A percentile compares a stretch with the other conserved stretches of the same genome.
Conservation (phyloP, 192 early-diverging fungal genomes). For the Paraglomus occultum region DNA sequence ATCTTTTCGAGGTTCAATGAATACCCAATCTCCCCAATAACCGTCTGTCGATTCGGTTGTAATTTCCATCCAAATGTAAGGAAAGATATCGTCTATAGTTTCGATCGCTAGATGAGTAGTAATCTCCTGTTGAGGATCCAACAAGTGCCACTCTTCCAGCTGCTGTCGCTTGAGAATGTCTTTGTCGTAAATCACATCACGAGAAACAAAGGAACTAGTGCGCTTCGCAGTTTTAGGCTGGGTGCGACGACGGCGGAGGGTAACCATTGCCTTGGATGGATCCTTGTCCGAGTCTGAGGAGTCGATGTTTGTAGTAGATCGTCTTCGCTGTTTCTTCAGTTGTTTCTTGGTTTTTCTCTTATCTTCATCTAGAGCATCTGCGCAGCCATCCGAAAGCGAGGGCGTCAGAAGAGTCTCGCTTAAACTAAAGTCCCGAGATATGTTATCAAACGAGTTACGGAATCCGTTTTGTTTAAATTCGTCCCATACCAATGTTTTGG, state of each 20-base stretch:
- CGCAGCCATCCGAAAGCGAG: too few relatives aligned
- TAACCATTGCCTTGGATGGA: too few relatives aligned
- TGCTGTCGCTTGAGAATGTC: background rate
- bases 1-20: slow-evolving; percentile 29
- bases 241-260: too few relatives aligned
- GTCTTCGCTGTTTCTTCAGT: too few relatives aligned
- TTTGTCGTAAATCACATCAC: too few relatives aligned
- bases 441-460: background rate
- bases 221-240: too few relatives aligned
- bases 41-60: slow-evolving; percentile 4
- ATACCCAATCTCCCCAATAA: slow-evolving; percentile 30
- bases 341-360: too few relatives aligned
- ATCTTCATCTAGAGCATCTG: too few relatives aligned
- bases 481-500: slow-evolving; percentile 18
- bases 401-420: too few relatives aligned
- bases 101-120: slow-evolving; percentile 30
- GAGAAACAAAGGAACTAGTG: too few relatives aligned
- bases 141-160: slow-evolving; percentile 20
- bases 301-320: too few relatives aligned
- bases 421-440: background rate
- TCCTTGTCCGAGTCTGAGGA: too few relatives aligned
- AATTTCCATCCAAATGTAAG: slow-evolving; percentile 30
- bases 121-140: background rate
- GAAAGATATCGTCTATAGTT: slow-evolving; percentile 29
- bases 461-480: slow-evolving; percentile 21